phyloP scores from a whole-genome alignment of 768 basidiomycete species.

The Neoboletus brunneissimus region DNA sequence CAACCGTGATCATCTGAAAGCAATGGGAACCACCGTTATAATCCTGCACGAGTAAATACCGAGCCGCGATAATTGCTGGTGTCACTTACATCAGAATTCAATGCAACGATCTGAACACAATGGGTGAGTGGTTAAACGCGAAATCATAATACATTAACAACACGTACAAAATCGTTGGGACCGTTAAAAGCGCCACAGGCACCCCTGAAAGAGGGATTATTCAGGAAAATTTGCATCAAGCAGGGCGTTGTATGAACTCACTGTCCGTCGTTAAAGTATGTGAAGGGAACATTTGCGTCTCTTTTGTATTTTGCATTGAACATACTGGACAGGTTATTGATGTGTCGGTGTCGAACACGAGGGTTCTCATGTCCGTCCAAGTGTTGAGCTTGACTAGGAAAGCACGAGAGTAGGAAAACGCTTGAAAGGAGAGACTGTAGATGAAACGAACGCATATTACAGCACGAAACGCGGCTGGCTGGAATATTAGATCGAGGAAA shows the following conservation, averaged over 20 bases:
- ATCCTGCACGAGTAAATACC: constrained; percentile 31
- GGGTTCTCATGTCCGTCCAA: constrained; percentile 9
- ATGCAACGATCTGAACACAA: constrained; percentile 40
- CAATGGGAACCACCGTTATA: constrained; percentile 42
- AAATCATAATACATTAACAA: neutral
- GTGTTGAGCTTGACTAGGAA: constrained; percentile 7
- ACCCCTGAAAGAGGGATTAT: constrained; percentile 31
- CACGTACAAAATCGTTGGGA: constrained; percentile 28
- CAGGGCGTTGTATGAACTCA: constrained; percentile 8
- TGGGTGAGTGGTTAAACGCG: neutral
- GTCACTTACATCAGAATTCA: constrained; percentile 37
- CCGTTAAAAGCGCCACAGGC: constrained; percentile 35
- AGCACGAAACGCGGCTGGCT: constrained; percentile 6
- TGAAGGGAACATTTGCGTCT: constrained; percentile 18
- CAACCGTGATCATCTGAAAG: constrained; percentile 44
- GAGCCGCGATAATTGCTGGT: neutral
- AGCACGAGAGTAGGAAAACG: constrained; percentile 15
- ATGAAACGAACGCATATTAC: constrained; percentile 30
- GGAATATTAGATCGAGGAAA: neutral
- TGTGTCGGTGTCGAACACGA: constrained; percentile 10
- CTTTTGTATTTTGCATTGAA: constrained; percentile 16
- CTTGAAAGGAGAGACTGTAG: constrained; percentile 23
- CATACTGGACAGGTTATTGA: neutral
- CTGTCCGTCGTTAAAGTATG: constrained; percentile 28
- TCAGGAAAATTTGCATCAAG: neutral